phyloP scores from a whole-genome alignment of 257 asterid genomes.

The Plantago elongata region DNA sequence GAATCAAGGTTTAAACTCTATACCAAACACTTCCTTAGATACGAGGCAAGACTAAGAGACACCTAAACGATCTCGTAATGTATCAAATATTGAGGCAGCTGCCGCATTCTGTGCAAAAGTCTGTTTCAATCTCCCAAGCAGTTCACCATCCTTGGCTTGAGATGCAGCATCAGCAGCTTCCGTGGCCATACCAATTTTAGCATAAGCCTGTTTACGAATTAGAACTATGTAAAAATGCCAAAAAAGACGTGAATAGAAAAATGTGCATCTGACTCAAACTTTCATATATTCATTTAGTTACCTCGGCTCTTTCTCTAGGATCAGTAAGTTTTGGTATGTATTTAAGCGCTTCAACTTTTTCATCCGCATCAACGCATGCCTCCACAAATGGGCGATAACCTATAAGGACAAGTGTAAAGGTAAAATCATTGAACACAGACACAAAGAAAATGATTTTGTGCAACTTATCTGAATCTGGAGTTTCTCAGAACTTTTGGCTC shows the following conservation, averaged over 20 bases:
- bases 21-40: too few species aligned
- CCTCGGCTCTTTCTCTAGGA: slow-evolving; percentile 92
- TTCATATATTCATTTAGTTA: slow-evolving; percentile 11
- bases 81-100: slow-evolving; percentile 72
- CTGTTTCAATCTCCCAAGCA: slow-evolving; percentile 64
- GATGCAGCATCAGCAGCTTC: slow-evolving; percentile 95
- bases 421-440: not conserved
- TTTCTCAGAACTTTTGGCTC: too few species aligned
- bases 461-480: not conserved
- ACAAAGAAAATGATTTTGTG: not conserved
- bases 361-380: slow-evolving; percentile 88
- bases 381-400: slow-evolving; percentile 98
- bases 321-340: slow-evolving; percentile 87
- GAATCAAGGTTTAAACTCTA: too few species aligned
- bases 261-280: too few species aligned
- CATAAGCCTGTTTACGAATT: slow-evolving; percentile 58
- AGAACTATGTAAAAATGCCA: not conserved
- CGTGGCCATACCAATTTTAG: slow-evolving; percentile 90
- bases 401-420: slow-evolving; percentile 23
- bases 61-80: slow-evolving; percentile 76
- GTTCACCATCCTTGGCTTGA: slow-evolving; percentile 86
- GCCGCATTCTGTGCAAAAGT: slow-evolving; percentile 66
- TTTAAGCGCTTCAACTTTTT: slow-evolving; percentile 78
- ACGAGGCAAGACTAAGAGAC: slow-evolving; percentile 38
- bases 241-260: not conserved